Evolutionary conservation across 2,329 filamentous ascomycete species (phyloP), one percentile per base, ranked within the genome.

Genomic region (Chalaropsis ovoidea): DNA sequence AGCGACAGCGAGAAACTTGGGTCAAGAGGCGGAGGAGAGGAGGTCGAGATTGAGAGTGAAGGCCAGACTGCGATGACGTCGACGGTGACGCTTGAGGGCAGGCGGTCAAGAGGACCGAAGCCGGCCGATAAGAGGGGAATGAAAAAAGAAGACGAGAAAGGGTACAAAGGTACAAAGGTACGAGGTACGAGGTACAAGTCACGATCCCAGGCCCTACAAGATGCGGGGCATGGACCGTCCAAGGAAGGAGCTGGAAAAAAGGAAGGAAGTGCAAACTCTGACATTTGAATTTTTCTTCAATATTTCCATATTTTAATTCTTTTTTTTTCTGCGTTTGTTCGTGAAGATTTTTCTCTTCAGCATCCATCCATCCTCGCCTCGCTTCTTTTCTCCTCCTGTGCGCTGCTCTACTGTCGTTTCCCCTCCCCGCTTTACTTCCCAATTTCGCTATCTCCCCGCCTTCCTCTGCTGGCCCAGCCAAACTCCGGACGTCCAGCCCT

Each of bases 261-360:
- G 45, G 45, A 47, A 47, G 22, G 47, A 52, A 27, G 47, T 52
- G 47, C 47, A 52, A 52, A 52, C 22, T 52, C 22, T 52, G 47
- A 52, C 15, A 13, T 24, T 11, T 52, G 47, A 27, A 15, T 24
- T 47, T 47, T 47, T 27, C 19, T 27, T 27, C 8, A 49, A 49
- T 22, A 24, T 52, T 52, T 52, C 27, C 24, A 24, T 52, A 13
- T 27, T 24, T 24, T 27, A 5, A 6, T 13, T 22, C 24, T 24
- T 22, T 24, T 27, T 22, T 22, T 11, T 52, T 5, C 10, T 11
- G 24, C 24, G 47, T 15, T 27, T 52, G 47, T 52, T 24, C 24
- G 3, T 15, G 4, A 4, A 52, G 47, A 52, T 15, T 6, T 52
- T 24, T 52, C 47, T 52, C 47, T 13, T 24, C 47, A 10, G 27